Evolutionary conservation across 495 filamentous ascomycete genomes (phyloP).

Genomic region (Penicillium samsonianum): DNA sequence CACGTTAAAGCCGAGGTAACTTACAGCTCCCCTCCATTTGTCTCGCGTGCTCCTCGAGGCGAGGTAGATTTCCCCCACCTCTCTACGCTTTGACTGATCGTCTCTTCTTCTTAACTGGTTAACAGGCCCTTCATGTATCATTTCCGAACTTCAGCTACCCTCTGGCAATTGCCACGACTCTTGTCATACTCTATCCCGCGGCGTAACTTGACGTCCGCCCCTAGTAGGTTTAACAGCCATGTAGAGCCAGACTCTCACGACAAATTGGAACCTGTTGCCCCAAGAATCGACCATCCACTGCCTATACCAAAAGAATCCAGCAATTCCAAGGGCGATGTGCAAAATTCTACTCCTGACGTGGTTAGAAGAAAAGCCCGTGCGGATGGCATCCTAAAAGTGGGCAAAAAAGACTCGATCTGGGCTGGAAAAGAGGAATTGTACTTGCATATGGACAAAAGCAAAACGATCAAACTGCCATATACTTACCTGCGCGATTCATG

Average conservation of each 20-base stretch:
- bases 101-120: background rate
- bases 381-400: background rate
- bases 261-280: background rate
- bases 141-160: conserved; percentile 3
- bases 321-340: background rate
- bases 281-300: background rate
- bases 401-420: background rate
- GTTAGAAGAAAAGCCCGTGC: background rate
- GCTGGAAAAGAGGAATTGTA: conserved; percentile 10
- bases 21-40: background rate
- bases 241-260: background rate
- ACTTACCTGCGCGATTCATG: conserved; percentile 78
- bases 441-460: background rate
- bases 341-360: background rate
- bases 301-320: background rate
- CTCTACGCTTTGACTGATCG: background rate
- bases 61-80: background rate
- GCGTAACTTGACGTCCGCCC: conserved; percentile 13
- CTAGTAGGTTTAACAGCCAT: conserved; percentile 1
- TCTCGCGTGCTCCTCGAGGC: background rate
- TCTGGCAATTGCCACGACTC: conserved; percentile 14
- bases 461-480: conserved; percentile 14
- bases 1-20: conserved; percentile 9
- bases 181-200: conserved; percentile 3
- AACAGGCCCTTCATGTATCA: conserved; percentile 13